Evolutionary conservation across 371 early-diverging fungal genomes (phyloP).

Genomic region (Cokeromyces recurvatus): DNA sequence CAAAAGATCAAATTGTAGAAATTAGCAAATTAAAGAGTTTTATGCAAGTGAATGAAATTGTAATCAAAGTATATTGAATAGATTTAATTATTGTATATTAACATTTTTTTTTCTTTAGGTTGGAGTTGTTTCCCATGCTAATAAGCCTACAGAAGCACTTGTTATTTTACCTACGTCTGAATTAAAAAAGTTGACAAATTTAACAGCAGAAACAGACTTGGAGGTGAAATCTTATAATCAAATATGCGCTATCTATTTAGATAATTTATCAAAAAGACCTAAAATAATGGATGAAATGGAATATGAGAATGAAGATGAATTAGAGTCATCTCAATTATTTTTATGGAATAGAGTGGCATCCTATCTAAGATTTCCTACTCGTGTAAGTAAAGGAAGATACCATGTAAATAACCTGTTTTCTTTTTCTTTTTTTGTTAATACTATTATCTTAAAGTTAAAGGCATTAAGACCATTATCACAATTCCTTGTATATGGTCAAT

Average conservation of each 20-base stretch:
- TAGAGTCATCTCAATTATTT: neutral
- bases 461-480: neutral
- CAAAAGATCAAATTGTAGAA: neutral
- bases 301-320: neutral
- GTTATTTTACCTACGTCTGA: slow-evolving; percentile 7
- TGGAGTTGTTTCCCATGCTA: slow-evolving; percentile 6
- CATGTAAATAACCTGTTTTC: neutral
- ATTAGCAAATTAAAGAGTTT: slow-evolving; percentile 14
- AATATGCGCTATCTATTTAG: slow-evolving; percentile 3
- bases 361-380: slow-evolving; percentile 5
- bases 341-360: neutral
- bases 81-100: neutral
- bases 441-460: too few species aligned
- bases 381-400: slow-evolving; percentile 1
- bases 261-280: neutral
- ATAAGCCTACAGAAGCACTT: slow-evolving; percentile 1
- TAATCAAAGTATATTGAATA: too few species aligned
- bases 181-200: slow-evolving; percentile 2
- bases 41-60: slow-evolving; percentile 15
- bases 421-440: neutral
- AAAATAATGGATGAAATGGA: neutral
- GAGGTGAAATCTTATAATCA: neutral
- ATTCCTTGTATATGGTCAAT: slow-evolving; percentile 10
- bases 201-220: neutral
- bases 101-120: too few species aligned